Base-by-base conservation (phyloP, 495 filamentous ascomycete genomes). In the Podospora australis region DNA sequence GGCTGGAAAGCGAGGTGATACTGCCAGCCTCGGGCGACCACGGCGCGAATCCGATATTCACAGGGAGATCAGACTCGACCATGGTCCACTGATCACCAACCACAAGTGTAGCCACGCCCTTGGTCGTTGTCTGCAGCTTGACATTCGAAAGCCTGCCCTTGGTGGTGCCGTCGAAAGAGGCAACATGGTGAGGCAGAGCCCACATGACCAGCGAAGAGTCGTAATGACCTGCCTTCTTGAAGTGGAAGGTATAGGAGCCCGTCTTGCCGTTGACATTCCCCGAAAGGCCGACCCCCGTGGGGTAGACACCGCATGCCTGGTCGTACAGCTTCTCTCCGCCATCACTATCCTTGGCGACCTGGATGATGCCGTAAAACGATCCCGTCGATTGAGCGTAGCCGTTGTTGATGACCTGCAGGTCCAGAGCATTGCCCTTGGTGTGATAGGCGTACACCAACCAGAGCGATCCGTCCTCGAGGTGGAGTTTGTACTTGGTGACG, bases 371-470 rank as follows among this genome's bases (percentile, higher is more conserved):
- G 34, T 77, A 65, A 49, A 78, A 84, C 7, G 62, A 62, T 9
- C 60, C 69, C 19, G 52, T 68, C 25, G 67, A 63, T 35, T 70
- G 66, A 0, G 69, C 70, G 11, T 69, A 51, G 2, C 65, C 64
- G 35, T 75, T 70, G 59, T 70, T 71, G 41, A 70, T 48, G 9
- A 80, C 68, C 0, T 64, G 64, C 7, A 79, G 59, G 25, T 75
- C 67, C 11, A 74, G 63, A 1, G 60, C 46, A 11, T 65, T 62
- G 19, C 72, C 74, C 26, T 57, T 61, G 19, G 63, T 56, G 4
- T 86, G 81, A 24, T 73, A 79, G 1, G 77, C 84, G 61, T 96
- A 97, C 0, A 96, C 56, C 6, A 95, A 71, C 92, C 92, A 97
- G 2, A 69, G 72, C 1, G 73, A 78, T 4, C 77, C 78, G 63